Conservation (phyloP, 257 asterid genomes). For the Eucommia ulmoides region DNA sequence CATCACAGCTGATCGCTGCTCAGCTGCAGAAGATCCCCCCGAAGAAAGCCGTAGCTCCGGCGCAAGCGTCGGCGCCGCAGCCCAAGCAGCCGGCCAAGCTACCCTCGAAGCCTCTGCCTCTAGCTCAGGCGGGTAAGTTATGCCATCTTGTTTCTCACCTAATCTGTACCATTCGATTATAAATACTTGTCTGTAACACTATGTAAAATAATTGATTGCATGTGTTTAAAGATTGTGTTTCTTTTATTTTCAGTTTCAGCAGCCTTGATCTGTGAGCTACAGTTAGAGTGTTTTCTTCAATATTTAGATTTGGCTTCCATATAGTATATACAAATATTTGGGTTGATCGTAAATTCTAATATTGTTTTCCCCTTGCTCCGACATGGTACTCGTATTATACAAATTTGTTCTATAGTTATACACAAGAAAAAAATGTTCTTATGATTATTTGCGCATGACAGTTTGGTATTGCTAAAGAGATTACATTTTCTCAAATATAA, state of each 20-base stretch:
- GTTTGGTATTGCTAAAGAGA: not conserved
- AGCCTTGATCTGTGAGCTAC: not conserved
- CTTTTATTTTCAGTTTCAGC: not conserved
- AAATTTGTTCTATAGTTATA: not conserved
- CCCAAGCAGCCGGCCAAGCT: constrained; percentile 45
- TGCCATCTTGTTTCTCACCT: not conserved
- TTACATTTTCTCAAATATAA: not conserved
- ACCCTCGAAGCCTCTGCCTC: constrained; percentile 71
- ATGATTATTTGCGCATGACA: not conserved
- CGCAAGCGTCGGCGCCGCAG: constrained; percentile 19
- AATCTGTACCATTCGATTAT: not conserved
- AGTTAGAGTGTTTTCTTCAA: not conserved
- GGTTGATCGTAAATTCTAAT: too few species aligned
- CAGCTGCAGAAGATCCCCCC: constrained; percentile 42
- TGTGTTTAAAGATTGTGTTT: not conserved
- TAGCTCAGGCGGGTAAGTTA: constrained; percentile 69
- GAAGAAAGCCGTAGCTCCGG: constrained; percentile 32
- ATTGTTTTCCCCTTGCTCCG: too few species aligned
- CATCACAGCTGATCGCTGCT: constrained; percentile 46
- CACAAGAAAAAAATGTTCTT: not conserved
- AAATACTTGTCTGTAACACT: not conserved
- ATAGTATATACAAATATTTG: too few species aligned
- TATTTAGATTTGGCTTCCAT: not conserved
- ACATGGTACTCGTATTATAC: too few species aligned
- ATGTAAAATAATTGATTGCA: not conserved